These are phyloP conservation scores for Xylariomycetidae sp. DNA, from an alignment of 2,329 filamentous ascomycete genomes.

Conservation along the genomic window DNA sequence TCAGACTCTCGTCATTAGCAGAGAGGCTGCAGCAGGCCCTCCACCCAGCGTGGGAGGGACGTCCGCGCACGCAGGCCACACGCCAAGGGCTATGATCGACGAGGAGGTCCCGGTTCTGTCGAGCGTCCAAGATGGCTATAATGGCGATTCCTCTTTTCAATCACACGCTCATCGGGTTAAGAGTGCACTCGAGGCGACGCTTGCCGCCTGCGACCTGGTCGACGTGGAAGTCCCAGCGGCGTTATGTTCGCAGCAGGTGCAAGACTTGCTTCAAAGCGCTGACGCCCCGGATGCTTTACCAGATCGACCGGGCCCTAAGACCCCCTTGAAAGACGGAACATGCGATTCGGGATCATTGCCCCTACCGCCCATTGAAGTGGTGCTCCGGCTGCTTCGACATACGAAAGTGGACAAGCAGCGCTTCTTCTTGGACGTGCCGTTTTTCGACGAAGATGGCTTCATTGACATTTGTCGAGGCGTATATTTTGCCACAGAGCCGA, in stretches of 20 bases:
- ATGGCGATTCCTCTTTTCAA: slow-evolving; percentile 23
- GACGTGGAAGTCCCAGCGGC: slow-evolving; percentile 2
- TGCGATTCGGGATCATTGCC: slow-evolving; percentile 14
- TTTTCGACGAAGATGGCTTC: slow-evolving; percentile 21
- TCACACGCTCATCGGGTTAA: slow-evolving; percentile 18
- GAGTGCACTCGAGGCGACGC: slow-evolving; percentile 15
- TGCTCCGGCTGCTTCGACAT: slow-evolving; percentile 22
- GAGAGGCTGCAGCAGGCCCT: slow-evolving; percentile 3
- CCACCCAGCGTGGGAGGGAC: not conserved
- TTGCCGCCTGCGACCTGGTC: slow-evolving; percentile 14
- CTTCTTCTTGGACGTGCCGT: slow-evolving; percentile 21
- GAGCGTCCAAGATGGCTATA: slow-evolving; percentile 18
- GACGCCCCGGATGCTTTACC: not conserved
- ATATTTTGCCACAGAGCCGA: slow-evolving; percentile 23
- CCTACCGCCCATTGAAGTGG: slow-evolving; percentile 19
- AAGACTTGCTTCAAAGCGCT: slow-evolving; percentile 1
- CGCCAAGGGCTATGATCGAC: slow-evolving; percentile 20
- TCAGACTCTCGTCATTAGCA: slow-evolving; percentile 13
- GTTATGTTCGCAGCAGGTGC: slow-evolving; percentile 2
- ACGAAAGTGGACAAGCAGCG: slow-evolving; percentile 18
- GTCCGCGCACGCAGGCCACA: slow-evolving; percentile 8
- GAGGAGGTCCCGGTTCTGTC: slow-evolving; percentile 19
- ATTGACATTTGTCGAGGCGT: slow-evolving; percentile 20
- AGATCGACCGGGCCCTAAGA: slow-evolving; percentile 7
- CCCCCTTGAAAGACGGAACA: too few relatives aligned